Conservation (phyloP, 495 filamentous ascomycete species). For the Penicillium nucicola region DNA sequence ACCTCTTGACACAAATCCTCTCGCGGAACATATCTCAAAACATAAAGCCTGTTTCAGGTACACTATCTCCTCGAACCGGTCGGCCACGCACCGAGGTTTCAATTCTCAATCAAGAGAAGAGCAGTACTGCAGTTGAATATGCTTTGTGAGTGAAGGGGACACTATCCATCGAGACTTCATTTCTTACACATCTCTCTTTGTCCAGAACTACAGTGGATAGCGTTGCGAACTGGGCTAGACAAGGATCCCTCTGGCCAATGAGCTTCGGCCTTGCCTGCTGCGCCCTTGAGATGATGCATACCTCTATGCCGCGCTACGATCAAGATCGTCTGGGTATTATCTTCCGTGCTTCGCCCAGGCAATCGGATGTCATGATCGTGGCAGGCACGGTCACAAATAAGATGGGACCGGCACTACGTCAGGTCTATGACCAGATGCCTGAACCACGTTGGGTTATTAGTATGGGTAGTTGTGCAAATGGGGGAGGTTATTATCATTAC, state of each 20-base stretch:
- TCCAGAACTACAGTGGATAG: too few relatives aligned
- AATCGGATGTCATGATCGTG: constrained; percentile 94
- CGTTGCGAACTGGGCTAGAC: constrained; percentile 90
- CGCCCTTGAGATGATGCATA: constrained; percentile 94
- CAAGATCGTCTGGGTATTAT: constrained; percentile 92
- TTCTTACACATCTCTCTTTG: too few relatives aligned
- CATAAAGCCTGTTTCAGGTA: too few relatives aligned
- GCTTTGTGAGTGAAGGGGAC: too few relatives aligned
- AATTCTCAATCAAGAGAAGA: too few relatives aligned
- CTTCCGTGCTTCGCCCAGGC: constrained; percentile 87
- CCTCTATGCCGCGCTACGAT: constrained; percentile 92
- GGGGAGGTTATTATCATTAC: constrained; percentile 93
- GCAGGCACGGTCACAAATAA: constrained; percentile 92
- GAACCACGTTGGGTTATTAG: constrained; percentile 88
- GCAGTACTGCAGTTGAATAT: too few relatives aligned
- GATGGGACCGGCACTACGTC: constrained; percentile 87
- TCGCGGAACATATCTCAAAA: too few relatives aligned
- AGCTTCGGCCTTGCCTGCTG: constrained; percentile 92
- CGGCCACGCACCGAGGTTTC: too few relatives aligned
- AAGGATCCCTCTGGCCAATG: constrained; percentile 88
- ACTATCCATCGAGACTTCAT: too few relatives aligned
- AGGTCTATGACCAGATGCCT: constrained; percentile 95
- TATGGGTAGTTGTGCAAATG: constrained; percentile 91
- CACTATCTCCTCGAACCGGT: too few relatives aligned
- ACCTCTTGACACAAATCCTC: too few relatives aligned